Conservation (phyloP, 176 grass and related monocot species). For the Avena insularis region DNA sequence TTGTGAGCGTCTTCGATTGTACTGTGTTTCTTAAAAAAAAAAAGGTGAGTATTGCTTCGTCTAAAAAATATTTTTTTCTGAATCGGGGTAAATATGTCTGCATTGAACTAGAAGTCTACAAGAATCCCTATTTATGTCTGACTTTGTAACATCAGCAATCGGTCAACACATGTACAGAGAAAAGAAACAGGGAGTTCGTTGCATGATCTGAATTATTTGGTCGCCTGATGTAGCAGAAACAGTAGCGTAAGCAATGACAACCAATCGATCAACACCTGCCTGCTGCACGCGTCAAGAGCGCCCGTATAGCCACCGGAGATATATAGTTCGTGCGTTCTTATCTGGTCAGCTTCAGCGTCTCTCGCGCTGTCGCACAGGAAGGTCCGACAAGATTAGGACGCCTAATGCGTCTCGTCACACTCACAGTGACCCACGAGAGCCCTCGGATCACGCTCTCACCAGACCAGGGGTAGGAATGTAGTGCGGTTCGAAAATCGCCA, state of each 20-base stretch:
- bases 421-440: slow-evolving; percentile 2
- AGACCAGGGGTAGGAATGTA: background rate
- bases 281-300: background rate
- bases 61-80: no score
- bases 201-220: background rate
- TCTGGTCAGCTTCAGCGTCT: background rate
- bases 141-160: background rate
- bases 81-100: background rate
- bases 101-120: background rate
- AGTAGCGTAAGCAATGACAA: slow-evolving; percentile 14
- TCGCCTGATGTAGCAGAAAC: background rate
- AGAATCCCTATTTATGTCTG: background rate
- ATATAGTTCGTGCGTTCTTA: background rate
- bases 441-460: background rate
- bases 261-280: no score
- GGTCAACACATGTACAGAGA: background rate
- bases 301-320: background rate
- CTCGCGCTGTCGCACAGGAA: background rate
- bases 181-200: background rate
- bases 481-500: background rate
- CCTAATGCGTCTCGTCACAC: slow-evolving; percentile 7
- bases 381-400: background rate
- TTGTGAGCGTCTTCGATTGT: no score
- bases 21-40: no score
- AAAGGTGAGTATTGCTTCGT: no score